Conservation (phyloP, 371 early-diverging fungal genomes). For the Spraguea lophii region DNA sequence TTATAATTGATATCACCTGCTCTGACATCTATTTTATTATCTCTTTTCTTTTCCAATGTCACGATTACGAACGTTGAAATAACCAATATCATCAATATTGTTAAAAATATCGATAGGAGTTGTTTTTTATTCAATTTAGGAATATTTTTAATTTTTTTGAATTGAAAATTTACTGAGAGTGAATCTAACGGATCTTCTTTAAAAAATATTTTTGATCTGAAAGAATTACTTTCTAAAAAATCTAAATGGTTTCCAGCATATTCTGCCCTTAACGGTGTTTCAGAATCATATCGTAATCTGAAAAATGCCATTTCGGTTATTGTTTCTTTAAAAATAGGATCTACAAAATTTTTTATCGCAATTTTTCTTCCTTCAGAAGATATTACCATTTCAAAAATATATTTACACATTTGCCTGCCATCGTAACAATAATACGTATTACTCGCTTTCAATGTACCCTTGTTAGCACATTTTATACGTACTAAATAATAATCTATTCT, state of each 20-base stretch:
- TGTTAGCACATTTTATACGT: constrained; percentile 13
- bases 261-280: constrained; percentile 37
- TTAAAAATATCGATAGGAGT: constrained; percentile 12
- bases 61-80: constrained; percentile 11
- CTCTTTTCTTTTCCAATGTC: constrained; percentile 13
- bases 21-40: too few relatives aligned
- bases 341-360: constrained; percentile 43
- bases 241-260: constrained; percentile 43
- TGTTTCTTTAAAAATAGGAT: constrained; percentile 38
- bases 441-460: constrained; percentile 3
- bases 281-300: constrained; percentile 36
- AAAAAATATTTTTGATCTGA: constrained; percentile 45
- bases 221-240: constrained; percentile 43
- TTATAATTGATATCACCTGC: too few relatives aligned
- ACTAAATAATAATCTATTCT: constrained; percentile 38
- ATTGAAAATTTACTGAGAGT: constrained; percentile 45
- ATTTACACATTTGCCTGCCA: constrained; percentile 47
- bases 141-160: constrained; percentile 29
- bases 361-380: constrained; percentile 44
- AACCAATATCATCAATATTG: constrained; percentile 12
- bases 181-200: constrained; percentile 45
- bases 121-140: constrained; percentile 18
- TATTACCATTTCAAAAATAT: constrained; percentile 48
- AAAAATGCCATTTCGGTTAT: constrained; percentile 45
- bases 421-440: constrained; percentile 40